These are phyloP conservation scores for Fraxinus sp. DNA, from an alignment of 305 asterid genomes.

Conservation along the genomic window DNA sequence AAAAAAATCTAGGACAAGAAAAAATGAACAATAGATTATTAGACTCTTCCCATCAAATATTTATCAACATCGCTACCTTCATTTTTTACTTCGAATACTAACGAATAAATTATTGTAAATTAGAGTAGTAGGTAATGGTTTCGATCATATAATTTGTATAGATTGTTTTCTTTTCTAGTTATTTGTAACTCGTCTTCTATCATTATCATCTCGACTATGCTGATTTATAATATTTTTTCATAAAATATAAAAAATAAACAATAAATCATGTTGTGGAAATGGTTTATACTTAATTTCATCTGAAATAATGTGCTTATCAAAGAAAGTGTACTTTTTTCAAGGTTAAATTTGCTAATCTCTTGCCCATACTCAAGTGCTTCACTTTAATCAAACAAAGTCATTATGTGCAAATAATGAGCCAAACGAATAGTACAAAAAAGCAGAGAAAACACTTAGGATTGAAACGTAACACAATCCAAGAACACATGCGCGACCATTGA, in stretches of 20 bases:
- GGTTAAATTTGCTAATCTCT: background rate
- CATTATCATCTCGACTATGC: background rate
- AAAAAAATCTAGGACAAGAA: too few species aligned
- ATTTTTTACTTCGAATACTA: background rate
- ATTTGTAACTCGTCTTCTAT: background rate
- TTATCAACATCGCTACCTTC: background rate
- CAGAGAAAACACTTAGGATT: constrained; percentile 5
- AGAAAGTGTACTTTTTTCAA: background rate
- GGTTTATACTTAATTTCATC: background rate
- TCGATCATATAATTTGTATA: background rate
- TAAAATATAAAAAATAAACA: background rate
- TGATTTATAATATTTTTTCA: background rate
- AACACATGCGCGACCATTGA: constrained; percentile 39
- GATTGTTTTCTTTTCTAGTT: background rate
- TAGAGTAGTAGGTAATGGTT: background rate
- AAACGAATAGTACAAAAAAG: constrained; percentile 41
- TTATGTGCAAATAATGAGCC: constrained; percentile 41
- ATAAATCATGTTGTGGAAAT: background rate
- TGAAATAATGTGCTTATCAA: background rate
- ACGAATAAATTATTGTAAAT: too few species aligned
- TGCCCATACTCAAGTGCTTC: constrained; percentile 45
- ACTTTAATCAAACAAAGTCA: constrained; percentile 37
- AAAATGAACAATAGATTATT: too few species aligned
- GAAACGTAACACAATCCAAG: constrained; percentile 30
- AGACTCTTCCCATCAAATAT: too few species aligned